Evolutionary conservation across 768 basidiomycete species (phyloP).

Genomic region (Phaeotremella skinneri): DNA sequence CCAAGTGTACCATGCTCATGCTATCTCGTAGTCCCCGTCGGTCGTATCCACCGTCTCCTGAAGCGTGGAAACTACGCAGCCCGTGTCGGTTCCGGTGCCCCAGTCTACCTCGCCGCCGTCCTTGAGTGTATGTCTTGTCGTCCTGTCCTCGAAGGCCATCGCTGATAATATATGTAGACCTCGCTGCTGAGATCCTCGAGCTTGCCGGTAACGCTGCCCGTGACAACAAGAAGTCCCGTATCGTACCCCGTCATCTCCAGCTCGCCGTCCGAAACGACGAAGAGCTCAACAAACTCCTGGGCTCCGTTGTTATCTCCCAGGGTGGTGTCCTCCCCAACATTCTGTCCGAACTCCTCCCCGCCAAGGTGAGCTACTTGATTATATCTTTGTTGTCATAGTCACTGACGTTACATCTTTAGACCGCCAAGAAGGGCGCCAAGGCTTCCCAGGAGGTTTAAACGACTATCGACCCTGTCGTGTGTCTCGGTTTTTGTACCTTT

Average conservation of each 20-base stretch:
- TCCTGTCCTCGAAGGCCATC: not conserved
- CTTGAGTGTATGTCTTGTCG: constrained; percentile 60
- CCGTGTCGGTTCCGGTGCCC: constrained; percentile 84
- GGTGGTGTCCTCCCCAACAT: constrained; percentile 79
- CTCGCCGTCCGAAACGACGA: constrained; percentile 90
- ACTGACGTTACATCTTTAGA: constrained; percentile 13
- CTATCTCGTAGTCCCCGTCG: constrained; percentile 65
- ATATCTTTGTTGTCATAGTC: not conserved
- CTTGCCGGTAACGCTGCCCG: constrained; percentile 75
- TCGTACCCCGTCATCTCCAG: constrained; percentile 87
- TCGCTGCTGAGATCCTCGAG: constrained; percentile 90
- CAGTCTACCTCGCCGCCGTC: constrained; percentile 86
- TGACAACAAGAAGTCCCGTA: constrained; percentile 87
- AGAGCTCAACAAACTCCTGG: constrained; percentile 76
- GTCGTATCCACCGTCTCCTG: constrained; percentile 85
- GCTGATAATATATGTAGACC: constrained; percentile 56
- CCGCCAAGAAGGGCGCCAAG: constrained; percentile 44
- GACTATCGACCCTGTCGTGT: constrained; percentile 6
- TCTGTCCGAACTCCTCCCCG: constrained; percentile 61
- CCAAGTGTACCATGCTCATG: constrained; percentile 14
- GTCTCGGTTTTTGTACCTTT: constrained; percentile 10
- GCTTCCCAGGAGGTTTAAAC: constrained; percentile 50
- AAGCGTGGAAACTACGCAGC: constrained; percentile 80
- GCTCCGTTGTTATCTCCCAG: constrained; percentile 82
- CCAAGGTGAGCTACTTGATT: constrained; percentile 56